Evolutionary conservation across 139 green algal genomes (phyloP).

Genomic region (Chlamydomonas sp.): DNA sequence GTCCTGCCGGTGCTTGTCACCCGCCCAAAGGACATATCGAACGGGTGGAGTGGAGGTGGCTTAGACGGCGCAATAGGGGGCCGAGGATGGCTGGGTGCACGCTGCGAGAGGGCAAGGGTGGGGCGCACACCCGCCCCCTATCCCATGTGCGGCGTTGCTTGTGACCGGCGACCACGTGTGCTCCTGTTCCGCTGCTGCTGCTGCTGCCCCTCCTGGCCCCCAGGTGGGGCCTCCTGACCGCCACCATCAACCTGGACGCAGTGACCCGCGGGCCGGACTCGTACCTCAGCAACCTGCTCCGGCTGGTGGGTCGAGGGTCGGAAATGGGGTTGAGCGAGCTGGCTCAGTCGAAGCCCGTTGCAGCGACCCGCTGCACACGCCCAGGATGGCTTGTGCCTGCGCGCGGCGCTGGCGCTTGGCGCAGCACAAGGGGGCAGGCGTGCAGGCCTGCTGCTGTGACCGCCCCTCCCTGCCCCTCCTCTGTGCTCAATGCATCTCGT

Average conservation of each 20-base stretch:
- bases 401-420: not conserved
- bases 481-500: not conserved
- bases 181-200: not conserved
- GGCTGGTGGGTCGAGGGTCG: not conserved
- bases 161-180: too few relatives aligned
- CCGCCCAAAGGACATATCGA: too few relatives aligned
- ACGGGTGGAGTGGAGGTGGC: too few relatives aligned
- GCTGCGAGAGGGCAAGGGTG: too few relatives aligned
- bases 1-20: too few relatives aligned
- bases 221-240: conserved; percentile 36
- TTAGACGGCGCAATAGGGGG: too few relatives aligned
- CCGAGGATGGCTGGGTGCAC: too few relatives aligned
- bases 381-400: not conserved
- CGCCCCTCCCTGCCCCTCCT: too few relatives aligned
- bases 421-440: not conserved
- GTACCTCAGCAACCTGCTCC: not conserved
- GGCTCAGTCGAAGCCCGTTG: too few relatives aligned
- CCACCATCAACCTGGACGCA: conserved; percentile 22
- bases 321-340: not conserved
- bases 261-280: conserved; percentile 14
- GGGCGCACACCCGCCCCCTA: too few relatives aligned
- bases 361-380: not conserved
- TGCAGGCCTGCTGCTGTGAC: too few relatives aligned
- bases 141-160: too few relatives aligned
- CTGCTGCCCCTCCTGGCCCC: not conserved